Evolutionary conservation across 192 early-diverging fungal species (phyloP).

Genomic region (Geranomyces variabilis): DNA sequence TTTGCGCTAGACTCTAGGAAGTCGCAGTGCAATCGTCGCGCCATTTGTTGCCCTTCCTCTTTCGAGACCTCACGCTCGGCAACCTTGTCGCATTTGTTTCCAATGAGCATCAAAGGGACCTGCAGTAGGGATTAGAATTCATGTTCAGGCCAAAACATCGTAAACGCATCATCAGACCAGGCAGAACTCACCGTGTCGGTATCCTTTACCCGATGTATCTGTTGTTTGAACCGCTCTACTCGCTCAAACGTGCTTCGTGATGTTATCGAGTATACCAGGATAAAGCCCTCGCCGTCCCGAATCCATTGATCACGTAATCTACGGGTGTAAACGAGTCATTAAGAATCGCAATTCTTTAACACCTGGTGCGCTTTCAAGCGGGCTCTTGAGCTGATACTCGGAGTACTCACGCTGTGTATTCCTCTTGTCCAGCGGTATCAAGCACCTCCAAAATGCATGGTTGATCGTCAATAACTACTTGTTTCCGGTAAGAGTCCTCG

Average conservation of each 20-base stretch:
- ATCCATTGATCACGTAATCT: constrained; percentile 94
- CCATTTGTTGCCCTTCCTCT: constrained; percentile 82
- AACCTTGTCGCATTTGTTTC: constrained; percentile 90
- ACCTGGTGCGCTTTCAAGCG: too few species aligned
- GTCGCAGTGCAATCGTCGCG: constrained; percentile 71
- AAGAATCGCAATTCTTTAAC: not conserved
- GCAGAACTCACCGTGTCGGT: constrained; percentile 53
- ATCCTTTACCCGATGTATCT: constrained; percentile 96
- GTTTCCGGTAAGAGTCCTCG: constrained; percentile 98
- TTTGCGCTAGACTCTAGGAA: constrained; percentile 92
- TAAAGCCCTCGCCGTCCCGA: constrained; percentile 92
- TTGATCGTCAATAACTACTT: constrained; percentile 88
- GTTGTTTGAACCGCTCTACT: constrained; percentile 87
- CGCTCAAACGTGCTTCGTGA: constrained; percentile 90
- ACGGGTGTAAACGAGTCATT: too few species aligned
- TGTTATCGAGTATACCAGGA: constrained; percentile 92
- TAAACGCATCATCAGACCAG: not conserved
- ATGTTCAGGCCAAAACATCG: not conserved
- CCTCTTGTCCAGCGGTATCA: constrained; percentile 96
- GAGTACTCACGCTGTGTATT: constrained; percentile 75
- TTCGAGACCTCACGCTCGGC: constrained; percentile 80
- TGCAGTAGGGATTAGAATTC: not conserved
- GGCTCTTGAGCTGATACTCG: not conserved
- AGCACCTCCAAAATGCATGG: constrained; percentile 89
- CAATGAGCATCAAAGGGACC: constrained; percentile 86